Evolutionary conservation across 305 asterid genomes (phyloP).

Genomic region (Fraxinus sp.): DNA sequence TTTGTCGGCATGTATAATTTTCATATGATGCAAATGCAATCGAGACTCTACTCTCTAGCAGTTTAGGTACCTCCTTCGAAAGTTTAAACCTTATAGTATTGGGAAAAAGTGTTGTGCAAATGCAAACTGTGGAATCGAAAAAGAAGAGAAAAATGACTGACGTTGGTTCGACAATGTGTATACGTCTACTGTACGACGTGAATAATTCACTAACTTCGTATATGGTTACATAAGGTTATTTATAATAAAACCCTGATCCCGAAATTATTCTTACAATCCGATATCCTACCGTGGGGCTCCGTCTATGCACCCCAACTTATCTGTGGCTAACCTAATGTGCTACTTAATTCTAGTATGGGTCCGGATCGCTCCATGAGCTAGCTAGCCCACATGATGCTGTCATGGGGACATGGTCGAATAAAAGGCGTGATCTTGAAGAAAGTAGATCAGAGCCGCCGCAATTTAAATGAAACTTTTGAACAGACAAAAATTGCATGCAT

Average conservation of each 20-base stretch:
- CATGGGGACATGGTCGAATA: slow-evolving; percentile 20
- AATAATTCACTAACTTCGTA: not conserved
- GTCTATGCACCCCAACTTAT: not conserved
- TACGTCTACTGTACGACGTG: not conserved
- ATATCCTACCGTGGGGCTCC: not conserved
- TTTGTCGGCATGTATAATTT: not conserved
- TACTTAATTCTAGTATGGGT: not conserved
- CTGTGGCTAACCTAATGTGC: not conserved
- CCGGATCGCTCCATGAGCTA: not conserved
- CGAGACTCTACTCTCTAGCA: too few relatives aligned
- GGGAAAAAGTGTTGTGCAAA: not conserved
- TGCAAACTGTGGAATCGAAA: not conserved
- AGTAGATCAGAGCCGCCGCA: slow-evolving; percentile 25
- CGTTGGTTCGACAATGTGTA: not conserved
- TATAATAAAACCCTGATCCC: not conserved
- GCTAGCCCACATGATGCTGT: not conserved
- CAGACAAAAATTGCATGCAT: slow-evolving; percentile 19
- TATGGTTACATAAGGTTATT: not conserved
- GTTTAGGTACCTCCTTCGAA: not conserved
- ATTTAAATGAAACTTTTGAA: not conserved
- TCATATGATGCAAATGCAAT: too few relatives aligned
- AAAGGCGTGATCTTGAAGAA: slow-evolving; percentile 37
- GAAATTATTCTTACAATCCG: not conserved
- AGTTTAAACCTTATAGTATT: not conserved
- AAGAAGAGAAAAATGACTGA: not conserved